A percentile compares a stretch with the other conserved stretches of the same genome.
These are phyloP conservation scores for Cryphonectria naterciae DNA, from an alignment of 2,329 filamentous ascomycete species.

Conservation along the genomic window DNA sequence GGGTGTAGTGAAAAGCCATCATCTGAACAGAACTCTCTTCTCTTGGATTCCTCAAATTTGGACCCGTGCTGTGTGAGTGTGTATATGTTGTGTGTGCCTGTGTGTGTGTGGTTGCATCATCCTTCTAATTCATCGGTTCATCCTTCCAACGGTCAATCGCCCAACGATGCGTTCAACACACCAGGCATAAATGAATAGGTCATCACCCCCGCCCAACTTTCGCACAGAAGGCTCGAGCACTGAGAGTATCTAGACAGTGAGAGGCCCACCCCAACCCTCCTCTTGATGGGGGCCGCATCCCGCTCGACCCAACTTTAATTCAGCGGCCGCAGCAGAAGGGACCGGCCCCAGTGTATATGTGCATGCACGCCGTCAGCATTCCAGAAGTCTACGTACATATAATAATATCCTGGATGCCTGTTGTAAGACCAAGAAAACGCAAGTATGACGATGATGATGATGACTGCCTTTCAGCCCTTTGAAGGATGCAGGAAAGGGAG, in stretches of 20 bases:
- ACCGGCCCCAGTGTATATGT: background rate
- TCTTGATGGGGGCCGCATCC: background rate
- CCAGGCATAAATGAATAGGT: background rate
- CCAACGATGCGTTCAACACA: background rate
- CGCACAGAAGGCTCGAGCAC: too few species aligned
- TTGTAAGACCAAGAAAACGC: background rate
- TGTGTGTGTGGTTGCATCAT: too few species aligned
- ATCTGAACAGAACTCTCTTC: background rate
- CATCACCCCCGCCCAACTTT: background rate
- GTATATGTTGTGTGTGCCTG: background rate
- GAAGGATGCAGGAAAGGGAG: background rate
- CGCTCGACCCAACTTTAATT: conserved; percentile 4
- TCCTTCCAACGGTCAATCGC: background rate
- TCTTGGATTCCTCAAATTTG: background rate
- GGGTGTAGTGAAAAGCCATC: background rate
- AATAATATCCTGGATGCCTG: background rate
- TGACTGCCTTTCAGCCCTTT: conserved; percentile 6
- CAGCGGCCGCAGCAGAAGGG: conserved; percentile 1
- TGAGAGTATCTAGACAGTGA: too few species aligned
- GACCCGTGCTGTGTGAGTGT: background rate
- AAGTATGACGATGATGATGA: background rate
- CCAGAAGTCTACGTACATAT: background rate
- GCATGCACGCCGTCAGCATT: background rate
- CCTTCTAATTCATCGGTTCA: background rate
- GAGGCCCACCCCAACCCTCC: background rate